These are phyloP conservation scores for Kockiozyma suomiensis DNA, from an alignment of 805 yeast genomes.

Conservation along the genomic window DNA sequence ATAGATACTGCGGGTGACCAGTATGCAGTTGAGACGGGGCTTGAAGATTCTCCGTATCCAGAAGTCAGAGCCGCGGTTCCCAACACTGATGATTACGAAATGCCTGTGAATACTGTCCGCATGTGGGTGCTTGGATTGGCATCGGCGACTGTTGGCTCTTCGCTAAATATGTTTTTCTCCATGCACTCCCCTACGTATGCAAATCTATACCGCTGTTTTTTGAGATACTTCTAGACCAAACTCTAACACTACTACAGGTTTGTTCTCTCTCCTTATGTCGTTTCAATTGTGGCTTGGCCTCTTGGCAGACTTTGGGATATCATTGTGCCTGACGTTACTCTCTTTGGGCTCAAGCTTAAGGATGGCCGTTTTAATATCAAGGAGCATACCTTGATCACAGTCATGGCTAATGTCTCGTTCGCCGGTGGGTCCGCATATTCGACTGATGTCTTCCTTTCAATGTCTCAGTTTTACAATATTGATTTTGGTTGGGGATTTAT, in stretches of 20 bases:
- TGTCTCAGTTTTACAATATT: slow-evolving; percentile 41
- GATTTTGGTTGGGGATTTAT: slow-evolving; percentile 54
- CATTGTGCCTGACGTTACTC: slow-evolving; percentile 45
- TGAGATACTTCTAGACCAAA: too few relatives aligned
- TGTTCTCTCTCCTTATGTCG: slow-evolving; percentile 49
- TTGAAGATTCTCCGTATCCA: slow-evolving; percentile 51
- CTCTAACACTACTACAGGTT: slow-evolving; percentile 44
- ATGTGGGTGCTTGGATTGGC: slow-evolving; percentile 54
- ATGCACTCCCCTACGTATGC: slow-evolving; percentile 53
- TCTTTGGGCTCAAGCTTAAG: slow-evolving; percentile 44
- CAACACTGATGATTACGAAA: slow-evolving; percentile 50
- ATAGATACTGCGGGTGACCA: background rate
- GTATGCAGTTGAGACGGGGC: background rate
- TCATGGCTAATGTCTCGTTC: slow-evolving; percentile 36
- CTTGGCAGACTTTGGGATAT: slow-evolving; percentile 51
- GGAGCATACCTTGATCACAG: slow-evolving; percentile 65
- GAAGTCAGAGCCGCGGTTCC: slow-evolving; percentile 60
- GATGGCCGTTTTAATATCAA: slow-evolving; percentile 52
- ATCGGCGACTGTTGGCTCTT: slow-evolving; percentile 58
- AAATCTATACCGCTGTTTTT: too few relatives aligned
- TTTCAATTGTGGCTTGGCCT: slow-evolving; percentile 63
- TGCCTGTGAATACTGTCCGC: slow-evolving; percentile 54
- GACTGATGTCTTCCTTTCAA: slow-evolving; percentile 2
- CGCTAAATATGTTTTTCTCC: slow-evolving; percentile 59
- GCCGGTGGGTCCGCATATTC: slow-evolving; percentile 7